Evolutionary conservation across 768 basidiomycete genomes (phyloP).

Genomic region (Filobasidium wieringae): DNA sequence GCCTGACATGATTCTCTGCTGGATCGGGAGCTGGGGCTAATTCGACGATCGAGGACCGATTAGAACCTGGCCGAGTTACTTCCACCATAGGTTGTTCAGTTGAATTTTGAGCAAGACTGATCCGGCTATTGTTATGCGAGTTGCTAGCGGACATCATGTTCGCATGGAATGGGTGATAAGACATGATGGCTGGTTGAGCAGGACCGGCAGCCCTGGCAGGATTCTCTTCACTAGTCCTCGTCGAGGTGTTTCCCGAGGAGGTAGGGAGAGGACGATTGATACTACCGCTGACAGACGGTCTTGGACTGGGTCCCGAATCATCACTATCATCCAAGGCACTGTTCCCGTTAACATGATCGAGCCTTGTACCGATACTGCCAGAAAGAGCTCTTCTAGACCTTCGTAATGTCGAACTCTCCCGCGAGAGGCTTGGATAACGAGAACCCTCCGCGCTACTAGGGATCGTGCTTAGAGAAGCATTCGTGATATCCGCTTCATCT

Average conservation of each 20-base stretch:
- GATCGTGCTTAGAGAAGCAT: constrained; percentile 9
- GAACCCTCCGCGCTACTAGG: constrained; percentile 7
- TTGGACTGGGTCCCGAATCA: not conserved
- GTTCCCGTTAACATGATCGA: not conserved
- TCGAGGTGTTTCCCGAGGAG: no score
- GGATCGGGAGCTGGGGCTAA: not conserved
- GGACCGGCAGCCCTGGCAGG: no score
- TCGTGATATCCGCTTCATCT: constrained; percentile 5
- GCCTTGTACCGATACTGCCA: not conserved
- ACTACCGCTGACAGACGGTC: no score
- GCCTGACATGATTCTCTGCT: no score
- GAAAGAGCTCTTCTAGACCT: not conserved
- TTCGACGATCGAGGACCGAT: not conserved
- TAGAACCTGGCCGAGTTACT: not conserved
- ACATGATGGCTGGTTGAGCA: no score
- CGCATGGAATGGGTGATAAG: not conserved
- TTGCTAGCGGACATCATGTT: not conserved
- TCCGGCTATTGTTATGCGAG: not conserved
- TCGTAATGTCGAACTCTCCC: not conserved
- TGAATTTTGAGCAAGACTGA: not conserved
- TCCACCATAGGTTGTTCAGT: not conserved
- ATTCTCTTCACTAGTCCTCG: no score
- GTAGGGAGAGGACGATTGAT: no score
- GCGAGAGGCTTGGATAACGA: not conserved
- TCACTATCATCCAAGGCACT: not conserved